Percentiles rank a stretch among this genome's conserved stretches.
Evolutionary conservation across 768 basidiomycete species (phyloP).

Genomic region (Pholiota microspora): DNA sequence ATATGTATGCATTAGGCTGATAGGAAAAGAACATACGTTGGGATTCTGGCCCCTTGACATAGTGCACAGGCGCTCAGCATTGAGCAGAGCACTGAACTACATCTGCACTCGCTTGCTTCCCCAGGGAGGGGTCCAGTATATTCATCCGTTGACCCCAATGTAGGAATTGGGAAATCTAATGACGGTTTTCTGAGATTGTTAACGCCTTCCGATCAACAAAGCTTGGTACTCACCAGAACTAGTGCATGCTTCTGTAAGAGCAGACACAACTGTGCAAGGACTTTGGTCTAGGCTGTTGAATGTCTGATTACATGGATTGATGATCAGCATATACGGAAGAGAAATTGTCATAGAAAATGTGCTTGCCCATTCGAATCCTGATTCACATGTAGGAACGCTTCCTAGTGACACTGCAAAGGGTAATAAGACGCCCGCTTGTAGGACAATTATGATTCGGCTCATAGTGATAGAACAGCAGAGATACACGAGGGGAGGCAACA

Average conservation of each 20-base stretch:
- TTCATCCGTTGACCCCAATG: neutral
- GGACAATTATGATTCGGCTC: too few relatives aligned
- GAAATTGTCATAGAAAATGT: neutral
- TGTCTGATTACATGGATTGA: neutral
- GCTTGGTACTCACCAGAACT: neutral
- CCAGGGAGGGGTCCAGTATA: neutral
- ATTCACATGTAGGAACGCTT: neutral
- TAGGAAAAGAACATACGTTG: neutral
- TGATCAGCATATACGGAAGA: neutral
- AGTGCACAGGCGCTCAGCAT: constrained; percentile 6
- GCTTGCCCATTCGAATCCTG: constrained; percentile 1
- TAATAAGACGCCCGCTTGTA: too few relatives aligned
- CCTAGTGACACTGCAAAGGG: too few relatives aligned
- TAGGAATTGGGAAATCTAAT: constrained; percentile 3
- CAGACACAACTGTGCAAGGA: constrained; percentile 3
- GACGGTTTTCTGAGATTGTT: neutral
- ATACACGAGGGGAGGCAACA: too few relatives aligned
- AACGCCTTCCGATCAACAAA: neutral
- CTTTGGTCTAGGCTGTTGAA: constrained; percentile 1
- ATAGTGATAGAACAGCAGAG: too few relatives aligned
- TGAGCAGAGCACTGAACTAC: constrained; percentile 7
- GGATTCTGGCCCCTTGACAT: constrained; percentile 1
- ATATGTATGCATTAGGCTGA: neutral
- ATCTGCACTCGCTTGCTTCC: neutral
- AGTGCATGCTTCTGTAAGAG: constrained; percentile 2